Percentiles rank a stretch among this genome's conserved stretches.
These are phyloP conservation scores for Willaertia magna DNA, from an alignment of 208 protist genomes.

Conservation along the genomic window DNA sequence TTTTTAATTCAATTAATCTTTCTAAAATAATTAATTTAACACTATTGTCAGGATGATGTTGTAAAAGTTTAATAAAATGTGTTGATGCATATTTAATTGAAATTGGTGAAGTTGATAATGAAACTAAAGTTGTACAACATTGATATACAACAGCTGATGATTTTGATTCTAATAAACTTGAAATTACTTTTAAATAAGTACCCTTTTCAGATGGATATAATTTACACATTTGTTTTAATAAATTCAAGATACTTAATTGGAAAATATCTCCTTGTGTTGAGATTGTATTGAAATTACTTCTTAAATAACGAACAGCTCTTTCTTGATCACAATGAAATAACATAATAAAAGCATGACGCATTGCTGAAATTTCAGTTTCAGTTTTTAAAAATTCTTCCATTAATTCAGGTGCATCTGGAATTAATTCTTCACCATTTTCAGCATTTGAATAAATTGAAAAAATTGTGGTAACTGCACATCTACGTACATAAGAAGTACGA, in stretches of 20 bases:
- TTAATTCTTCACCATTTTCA: conserved; percentile 74
- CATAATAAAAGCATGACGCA: conserved; percentile 95
- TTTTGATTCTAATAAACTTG: conserved; percentile 75
- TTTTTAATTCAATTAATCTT: conserved; percentile 74
- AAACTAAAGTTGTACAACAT: conserved; percentile 78
- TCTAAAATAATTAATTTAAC: conserved; percentile 95
- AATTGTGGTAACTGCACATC: conserved; percentile 90
- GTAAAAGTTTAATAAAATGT: conserved; percentile 77
- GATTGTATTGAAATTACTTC: conserved; percentile 37
- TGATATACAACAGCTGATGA: conserved; percentile 84
- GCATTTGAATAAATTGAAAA: conserved; percentile 80
- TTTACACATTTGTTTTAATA: conserved; percentile 57
- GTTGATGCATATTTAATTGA: conserved; percentile 75
- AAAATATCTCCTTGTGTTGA: conserved; percentile 70
- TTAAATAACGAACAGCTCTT: conserved; percentile 76
- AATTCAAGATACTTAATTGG: conserved; percentile 66
- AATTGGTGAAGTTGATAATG: conserved; percentile 81
- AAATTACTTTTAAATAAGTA: conserved; percentile 83
- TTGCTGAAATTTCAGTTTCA: conserved; percentile 72
- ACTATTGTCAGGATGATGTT: conserved; percentile 85
- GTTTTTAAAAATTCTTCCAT: conserved; percentile 74
- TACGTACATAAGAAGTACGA: conserved; percentile 84
- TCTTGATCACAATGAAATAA: conserved; percentile 82
- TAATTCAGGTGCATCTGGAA: conserved; percentile 89
- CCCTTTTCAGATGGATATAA: conserved; percentile 64